Evolutionary conservation across 805 yeast species (phyloP).

Genomic region (Schizosaccharomyces japonicus): DNA sequence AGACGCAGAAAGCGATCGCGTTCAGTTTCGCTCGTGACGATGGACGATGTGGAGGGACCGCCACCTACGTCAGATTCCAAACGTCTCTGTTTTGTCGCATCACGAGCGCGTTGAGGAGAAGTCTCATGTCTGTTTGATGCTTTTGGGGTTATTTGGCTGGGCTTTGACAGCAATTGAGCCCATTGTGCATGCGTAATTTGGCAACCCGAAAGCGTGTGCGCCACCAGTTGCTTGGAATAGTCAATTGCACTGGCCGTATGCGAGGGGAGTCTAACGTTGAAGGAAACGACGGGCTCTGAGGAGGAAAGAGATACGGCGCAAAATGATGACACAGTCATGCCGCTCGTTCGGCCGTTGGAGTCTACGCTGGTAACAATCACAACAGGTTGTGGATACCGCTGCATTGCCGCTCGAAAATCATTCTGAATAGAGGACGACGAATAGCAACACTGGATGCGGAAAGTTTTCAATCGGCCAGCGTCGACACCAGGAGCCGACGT

Average conservation of each 20-base stretch:
- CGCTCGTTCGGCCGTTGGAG: not conserved
- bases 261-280: not conserved
- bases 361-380: not conserved
- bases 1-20: not conserved
- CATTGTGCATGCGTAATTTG: not conserved
- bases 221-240: not conserved
- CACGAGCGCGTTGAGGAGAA: not conserved
- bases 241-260: not conserved
- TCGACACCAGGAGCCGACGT: too few relatives aligned
- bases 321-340: slow-evolving; percentile 4
- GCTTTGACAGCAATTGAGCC: not conserved
- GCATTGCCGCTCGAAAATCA: not conserved
- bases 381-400: slow-evolving; percentile 1
- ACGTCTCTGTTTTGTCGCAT: not conserved
- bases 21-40: not conserved
- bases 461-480: too few relatives aligned
- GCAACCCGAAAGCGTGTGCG: not conserved
- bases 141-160: not conserved
- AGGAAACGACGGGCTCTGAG: not conserved
- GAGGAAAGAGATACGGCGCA: slow-evolving; percentile 2
- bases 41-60: not conserved
- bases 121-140: not conserved
- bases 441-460: too few relatives aligned
- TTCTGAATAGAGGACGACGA: not conserved
- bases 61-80: not conserved